These are phyloP conservation scores for Pseudogymnoascus sp. DNA, from an alignment of 2,329 filamentous ascomycete species.

Conservation along the genomic window DNA sequence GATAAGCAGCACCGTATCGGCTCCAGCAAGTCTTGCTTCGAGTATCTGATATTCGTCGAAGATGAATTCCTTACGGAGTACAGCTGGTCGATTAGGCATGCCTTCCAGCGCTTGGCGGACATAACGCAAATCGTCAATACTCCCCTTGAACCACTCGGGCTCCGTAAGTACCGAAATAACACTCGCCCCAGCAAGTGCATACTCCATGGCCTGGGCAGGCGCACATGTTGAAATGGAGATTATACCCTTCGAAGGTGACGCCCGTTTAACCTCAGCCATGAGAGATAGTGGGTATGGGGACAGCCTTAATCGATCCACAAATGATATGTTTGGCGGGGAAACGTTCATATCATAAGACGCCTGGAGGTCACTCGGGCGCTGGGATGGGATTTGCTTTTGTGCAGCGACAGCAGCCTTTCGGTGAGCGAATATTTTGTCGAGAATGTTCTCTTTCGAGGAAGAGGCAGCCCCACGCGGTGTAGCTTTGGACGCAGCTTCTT, in stretches of 20 bases:
- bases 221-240: conserved; percentile 84
- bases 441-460: conserved; percentile 68
- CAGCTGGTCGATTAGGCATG: conserved; percentile 85
- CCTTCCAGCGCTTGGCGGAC: conserved; percentile 83
- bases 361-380: conserved; percentile 73
- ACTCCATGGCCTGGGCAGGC: conserved; percentile 80
- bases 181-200: conserved; percentile 88
- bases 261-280: conserved; percentile 96
- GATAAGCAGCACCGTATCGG: conserved; percentile 89
- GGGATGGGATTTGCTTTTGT: conserved; percentile 80
- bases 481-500: conserved; percentile 27
- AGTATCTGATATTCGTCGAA: conserved; percentile 98
- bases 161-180: conserved; percentile 98
- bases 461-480: conserved; percentile 20
- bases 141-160: conserved; percentile 98
- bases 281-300: conserved; percentile 84
- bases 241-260: conserved; percentile 90
- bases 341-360: conserved; percentile 77
- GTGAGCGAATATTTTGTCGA: conserved; percentile 83
- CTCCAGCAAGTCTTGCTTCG: conserved; percentile 84
- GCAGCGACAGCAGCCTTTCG: conserved; percentile 65
- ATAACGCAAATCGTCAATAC: conserved; percentile 81
- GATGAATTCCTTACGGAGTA: conserved; percentile 92
- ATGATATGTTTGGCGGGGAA: conserved; percentile 73
- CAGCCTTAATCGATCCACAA: conserved; percentile 68